A percentile compares a stretch with the other conserved stretches of the same genome.
phyloP scores from a whole-genome alignment of 2,329 filamentous ascomycete species.

The Dactylellina cionopaga region DNA sequence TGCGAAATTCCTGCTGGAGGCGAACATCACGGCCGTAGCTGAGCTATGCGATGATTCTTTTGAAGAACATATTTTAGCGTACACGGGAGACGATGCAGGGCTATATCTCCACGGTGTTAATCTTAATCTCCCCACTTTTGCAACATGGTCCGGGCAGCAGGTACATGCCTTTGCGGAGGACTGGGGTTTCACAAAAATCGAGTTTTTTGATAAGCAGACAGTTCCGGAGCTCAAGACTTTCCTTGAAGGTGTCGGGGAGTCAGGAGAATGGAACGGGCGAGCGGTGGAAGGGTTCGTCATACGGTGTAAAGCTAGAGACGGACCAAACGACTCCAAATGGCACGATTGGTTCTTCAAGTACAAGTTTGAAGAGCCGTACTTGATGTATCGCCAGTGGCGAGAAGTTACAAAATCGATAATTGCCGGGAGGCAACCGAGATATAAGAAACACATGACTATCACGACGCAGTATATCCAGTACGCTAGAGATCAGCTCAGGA shows the following conservation, averaged over 20 bases:
- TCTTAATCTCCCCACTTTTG: slow-evolving; percentile 90
- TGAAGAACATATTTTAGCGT: slow-evolving; percentile 95
- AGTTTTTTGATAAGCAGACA: slow-evolving; percentile 79
- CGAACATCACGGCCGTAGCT: slow-evolving; percentile 93
- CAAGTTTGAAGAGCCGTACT: slow-evolving; percentile 98
- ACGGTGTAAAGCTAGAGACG: slow-evolving; percentile 75
- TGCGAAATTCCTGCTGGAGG: slow-evolving; percentile 75
- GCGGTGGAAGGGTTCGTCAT: slow-evolving; percentile 98
- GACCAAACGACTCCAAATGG: slow-evolving; percentile 68
- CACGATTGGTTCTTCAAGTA: slow-evolving; percentile 99
- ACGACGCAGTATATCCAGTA: slow-evolving; percentile 91
- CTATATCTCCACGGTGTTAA: slow-evolving; percentile 97
- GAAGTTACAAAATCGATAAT: slow-evolving; percentile 95
- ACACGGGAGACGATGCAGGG: slow-evolving; percentile 81
- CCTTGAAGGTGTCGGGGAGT: slow-evolving; percentile 84
- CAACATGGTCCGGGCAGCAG: slow-evolving; percentile 81
- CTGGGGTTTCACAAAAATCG: slow-evolving; percentile 94
- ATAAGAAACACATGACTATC: slow-evolving; percentile 86
- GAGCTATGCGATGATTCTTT: slow-evolving; percentile 96
- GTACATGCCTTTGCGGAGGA: slow-evolving; percentile 88
- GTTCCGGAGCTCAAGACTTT: slow-evolving; percentile 79
- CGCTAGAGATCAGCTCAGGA: slow-evolving; percentile 76
- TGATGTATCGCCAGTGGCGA: slow-evolving; percentile 99
- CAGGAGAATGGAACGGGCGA: slow-evolving; percentile 86
- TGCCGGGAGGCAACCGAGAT: slow-evolving; percentile 75